phyloP scores from a whole-genome alignment of 805 yeast species.

The Ogataea nakhonphanomensis region DNA sequence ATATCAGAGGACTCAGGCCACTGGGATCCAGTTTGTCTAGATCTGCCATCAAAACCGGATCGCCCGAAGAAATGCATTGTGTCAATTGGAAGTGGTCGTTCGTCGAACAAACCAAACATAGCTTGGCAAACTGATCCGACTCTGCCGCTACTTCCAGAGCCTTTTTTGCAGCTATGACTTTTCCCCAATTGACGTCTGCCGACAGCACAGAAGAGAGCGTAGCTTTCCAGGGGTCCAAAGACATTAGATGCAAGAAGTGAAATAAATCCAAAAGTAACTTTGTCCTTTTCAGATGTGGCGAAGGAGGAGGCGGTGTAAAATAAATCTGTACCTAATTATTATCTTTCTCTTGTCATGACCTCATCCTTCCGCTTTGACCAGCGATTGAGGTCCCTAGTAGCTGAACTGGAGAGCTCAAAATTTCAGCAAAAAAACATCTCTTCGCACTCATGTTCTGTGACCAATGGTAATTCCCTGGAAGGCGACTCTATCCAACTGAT shows the following conservation, averaged over 20 bases:
- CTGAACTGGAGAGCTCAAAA: background rate
- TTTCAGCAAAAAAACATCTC: background rate
- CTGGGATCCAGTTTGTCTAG: conserved; percentile 34
- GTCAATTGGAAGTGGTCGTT: conserved; percentile 33
- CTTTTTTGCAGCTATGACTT: conserved; percentile 36
- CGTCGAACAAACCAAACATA: conserved; percentile 38
- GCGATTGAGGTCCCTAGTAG: conserved; percentile 21
- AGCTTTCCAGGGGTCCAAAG: conserved; percentile 35
- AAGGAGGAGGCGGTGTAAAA: conserved; percentile 3
- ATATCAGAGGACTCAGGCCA: conserved; percentile 47
- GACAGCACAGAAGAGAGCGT: conserved; percentile 18
- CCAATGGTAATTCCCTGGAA: conserved; percentile 4
- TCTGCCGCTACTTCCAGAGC: conserved; percentile 30
- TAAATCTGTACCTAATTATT: background rate
- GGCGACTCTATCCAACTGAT: conserved; percentile 28
- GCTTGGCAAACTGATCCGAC: conserved; percentile 30
- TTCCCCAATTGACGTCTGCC: conserved; percentile 30
- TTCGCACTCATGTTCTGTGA: conserved; percentile 2
- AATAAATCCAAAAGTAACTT: background rate
- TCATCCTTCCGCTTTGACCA: conserved; percentile 16
- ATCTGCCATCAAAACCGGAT: conserved; percentile 5
- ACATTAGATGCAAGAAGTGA: conserved; percentile 4
- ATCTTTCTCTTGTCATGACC: background rate
- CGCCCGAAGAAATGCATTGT: conserved; percentile 25
- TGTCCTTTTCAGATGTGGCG: conserved; percentile 7